phyloP scores from a whole-genome alignment of 2,329 filamentous ascomycete genomes.

The Cladorrhinum sp. region DNA sequence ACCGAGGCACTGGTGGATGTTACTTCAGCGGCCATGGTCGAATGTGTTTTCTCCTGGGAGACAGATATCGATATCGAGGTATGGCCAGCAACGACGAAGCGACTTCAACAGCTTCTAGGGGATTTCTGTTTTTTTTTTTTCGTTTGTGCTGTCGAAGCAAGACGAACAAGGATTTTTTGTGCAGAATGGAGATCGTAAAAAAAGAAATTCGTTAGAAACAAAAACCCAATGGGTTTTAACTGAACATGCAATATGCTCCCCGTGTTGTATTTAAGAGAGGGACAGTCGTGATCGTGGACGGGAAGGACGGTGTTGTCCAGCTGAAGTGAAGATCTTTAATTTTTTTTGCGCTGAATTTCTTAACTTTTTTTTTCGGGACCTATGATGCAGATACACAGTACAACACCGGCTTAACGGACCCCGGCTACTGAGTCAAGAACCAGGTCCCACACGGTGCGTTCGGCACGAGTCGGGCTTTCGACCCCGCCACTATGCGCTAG shows the following conservation, averaged over 20 bases:
- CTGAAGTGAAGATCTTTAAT: neutral
- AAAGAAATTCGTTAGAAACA: conserved; percentile 11
- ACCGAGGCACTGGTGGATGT: conserved; percentile 17
- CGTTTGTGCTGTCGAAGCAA: conserved; percentile 16
- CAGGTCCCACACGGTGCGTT: conserved; percentile 10
- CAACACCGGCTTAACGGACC: conserved; percentile 17
- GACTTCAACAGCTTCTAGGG: conserved; percentile 13
- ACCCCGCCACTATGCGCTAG: conserved; percentile 2
- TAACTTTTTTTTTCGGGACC: conserved; percentile 18
- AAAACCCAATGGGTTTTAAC: conserved; percentile 22
- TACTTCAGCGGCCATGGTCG: conserved; percentile 19
- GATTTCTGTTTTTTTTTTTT: neutral
- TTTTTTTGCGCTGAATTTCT: conserved; percentile 13
- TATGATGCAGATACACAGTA: conserved; percentile 23
- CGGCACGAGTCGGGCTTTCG: conserved; percentile 15
- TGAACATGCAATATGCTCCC: conserved; percentile 15
- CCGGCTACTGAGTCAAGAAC: conserved; percentile 15
- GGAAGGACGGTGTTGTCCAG: conserved; percentile 5
- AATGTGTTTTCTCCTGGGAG: neutral
- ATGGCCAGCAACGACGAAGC: conserved; percentile 5
- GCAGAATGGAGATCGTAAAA: conserved; percentile 9
- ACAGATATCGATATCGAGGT: conserved; percentile 9
- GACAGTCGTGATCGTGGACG: conserved; percentile 11
- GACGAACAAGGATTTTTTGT: neutral
- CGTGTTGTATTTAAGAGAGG: conserved; percentile 15